Evolutionary conservation across 345 rosid species (phyloP).

Genomic region (Anacardium occidentale): DNA sequence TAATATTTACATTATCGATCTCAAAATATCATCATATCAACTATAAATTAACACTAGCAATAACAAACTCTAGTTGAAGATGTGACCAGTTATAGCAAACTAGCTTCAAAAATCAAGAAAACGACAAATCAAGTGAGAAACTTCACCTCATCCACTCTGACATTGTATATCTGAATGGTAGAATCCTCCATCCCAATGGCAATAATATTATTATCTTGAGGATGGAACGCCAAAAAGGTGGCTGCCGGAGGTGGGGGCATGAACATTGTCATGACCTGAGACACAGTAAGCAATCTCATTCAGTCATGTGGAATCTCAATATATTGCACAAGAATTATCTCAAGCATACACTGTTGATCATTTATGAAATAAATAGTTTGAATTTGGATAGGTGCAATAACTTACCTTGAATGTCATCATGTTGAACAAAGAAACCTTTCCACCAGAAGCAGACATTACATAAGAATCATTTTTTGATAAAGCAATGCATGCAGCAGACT

Average conservation of each 20-base stretch:
- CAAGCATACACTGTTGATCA: not conserved
- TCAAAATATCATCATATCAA: not conserved
- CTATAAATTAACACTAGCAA: not conserved
- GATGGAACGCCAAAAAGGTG: slow-evolving; percentile 78
- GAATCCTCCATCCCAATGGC: slow-evolving; percentile 93
- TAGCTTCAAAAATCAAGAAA: not conserved
- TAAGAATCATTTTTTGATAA: slow-evolving; percentile 89
- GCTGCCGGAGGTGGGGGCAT: slow-evolving; percentile 88
- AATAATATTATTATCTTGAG: slow-evolving; percentile 79
- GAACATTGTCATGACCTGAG: slow-evolving; percentile 62
- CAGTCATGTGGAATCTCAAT: slow-evolving; percentile 8
- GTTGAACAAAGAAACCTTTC: slow-evolving; percentile 81
- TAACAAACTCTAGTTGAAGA: not conserved
- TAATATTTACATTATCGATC: not conserved
- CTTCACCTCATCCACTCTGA: slow-evolving; percentile 76
- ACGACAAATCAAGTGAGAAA: not conserved
- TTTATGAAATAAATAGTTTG: not conserved
- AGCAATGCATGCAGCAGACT: slow-evolving; percentile 78
- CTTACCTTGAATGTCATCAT: slow-evolving; percentile 86
- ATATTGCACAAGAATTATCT: not conserved
- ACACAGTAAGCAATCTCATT: slow-evolving; percentile 6
- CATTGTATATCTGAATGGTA: slow-evolving; percentile 78
- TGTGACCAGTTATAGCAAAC: not conserved
- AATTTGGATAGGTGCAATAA: slow-evolving; percentile 5
- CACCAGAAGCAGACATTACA: slow-evolving; percentile 88